Percentiles rank a stretch among this genome's conserved stretches.
Evolutionary conservation across 148 eudicot genomes (phyloP).

Genomic region (Simmondsia chinensis): DNA sequence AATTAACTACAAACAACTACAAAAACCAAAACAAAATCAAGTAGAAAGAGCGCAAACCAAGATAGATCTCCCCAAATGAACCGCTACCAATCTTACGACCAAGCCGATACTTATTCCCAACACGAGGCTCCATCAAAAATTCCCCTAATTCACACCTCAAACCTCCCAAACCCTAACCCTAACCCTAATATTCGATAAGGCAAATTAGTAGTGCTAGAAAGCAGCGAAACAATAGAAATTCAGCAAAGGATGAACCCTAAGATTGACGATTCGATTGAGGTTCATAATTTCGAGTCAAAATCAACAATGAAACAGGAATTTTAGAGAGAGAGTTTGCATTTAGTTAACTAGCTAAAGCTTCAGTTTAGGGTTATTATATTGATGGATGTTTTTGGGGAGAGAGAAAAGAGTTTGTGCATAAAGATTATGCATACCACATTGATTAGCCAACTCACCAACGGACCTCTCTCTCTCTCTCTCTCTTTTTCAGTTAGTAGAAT

Average conservation of each 20-base stretch:
- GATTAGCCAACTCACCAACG: no score
- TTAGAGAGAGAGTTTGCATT: neutral
- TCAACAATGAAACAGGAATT: neutral
- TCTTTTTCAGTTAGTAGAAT: no score
- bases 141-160: neutral
- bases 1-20: conserved; percentile 1
- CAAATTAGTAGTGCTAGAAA: neutral
- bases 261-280: neutral
- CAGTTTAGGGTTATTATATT: conserved; percentile 11
- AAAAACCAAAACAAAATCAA: neutral
- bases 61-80: conserved; percentile 75
- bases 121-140: conserved; percentile 68
- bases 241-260: conserved; percentile 7
- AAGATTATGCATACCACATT: no score
- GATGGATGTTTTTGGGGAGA: neutral
- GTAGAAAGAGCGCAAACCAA: conserved; percentile 23
- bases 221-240: neutral
- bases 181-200: neutral
- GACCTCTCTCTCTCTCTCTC: no score
- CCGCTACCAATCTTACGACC: conserved; percentile 81
- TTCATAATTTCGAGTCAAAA: neutral
- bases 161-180: conserved; percentile 6
- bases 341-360: neutral
- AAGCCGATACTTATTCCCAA: conserved; percentile 59
- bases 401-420: no score